Evolutionary conservation across 1,284 basidiomycete species (phyloP), one percentile per base, ranked within the genome.

Genomic region (Fomitopsis palustris): DNA sequence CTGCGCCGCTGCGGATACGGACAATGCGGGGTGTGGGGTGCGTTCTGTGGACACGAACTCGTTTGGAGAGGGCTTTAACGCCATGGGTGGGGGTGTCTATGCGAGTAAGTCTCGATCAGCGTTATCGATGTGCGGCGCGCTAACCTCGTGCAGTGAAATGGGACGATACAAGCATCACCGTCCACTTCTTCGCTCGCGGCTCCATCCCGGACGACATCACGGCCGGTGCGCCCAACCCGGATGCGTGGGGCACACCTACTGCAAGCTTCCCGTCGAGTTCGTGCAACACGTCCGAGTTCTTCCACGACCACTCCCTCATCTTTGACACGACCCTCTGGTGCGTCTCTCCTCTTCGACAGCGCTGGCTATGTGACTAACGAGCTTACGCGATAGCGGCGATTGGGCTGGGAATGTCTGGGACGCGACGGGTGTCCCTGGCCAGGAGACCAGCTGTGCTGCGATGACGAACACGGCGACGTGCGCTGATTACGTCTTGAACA

Each of bases 391-490:
- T 67, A 93, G 92, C 67, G 93, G 93, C 62, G 90, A 94, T 65
- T 96, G 92, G 95, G 93, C 93, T 14, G 85, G 87, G 54, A 79
- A 78, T 45, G 88, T 84, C n/a, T 96, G 93, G 93, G 77, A 73
- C 54, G 62, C 73, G 27, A 75, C 86, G 49, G 89, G 88, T 43
- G 79, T 86, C 61, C 89, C 90, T 6, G 93, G 93, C 54, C 91
- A 95, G 74, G 83, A 82, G 5, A 80, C 87, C 70, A 92, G 88
- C 68, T 96, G 94, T 69, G 90, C 90, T n/a, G 76, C 85, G 65
- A 78, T 81, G 64, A 96, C 94, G 17, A 93, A 93, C 51, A 87
- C 85, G 72, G 74, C 85, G 37, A 89, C 88, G 9, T 96, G 94
- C 66, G 78, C 86, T 57, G 84, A 85, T 29, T 96, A 87, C 70